Percentiles rank a stretch among this genome's conserved stretches.
These are phyloP conservation scores for Kwoniella shivajii DNA, from an alignment of 1,284 basidiomycete species.

Conservation along the genomic window DNA sequence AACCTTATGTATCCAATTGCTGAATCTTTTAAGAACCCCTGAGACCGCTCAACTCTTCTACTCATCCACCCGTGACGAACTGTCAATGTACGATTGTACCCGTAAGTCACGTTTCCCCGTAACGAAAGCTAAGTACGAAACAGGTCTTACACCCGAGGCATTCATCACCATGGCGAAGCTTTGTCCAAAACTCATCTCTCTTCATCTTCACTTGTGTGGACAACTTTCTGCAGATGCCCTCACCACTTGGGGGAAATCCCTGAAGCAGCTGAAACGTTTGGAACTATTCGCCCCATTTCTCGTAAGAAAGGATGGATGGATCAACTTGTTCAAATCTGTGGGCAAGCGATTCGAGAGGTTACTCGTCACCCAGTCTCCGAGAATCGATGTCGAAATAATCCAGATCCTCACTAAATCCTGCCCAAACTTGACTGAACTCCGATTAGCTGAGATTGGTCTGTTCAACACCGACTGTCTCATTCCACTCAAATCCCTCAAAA, in stretches of 20 bases:
- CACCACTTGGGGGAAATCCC: constrained; percentile 63
- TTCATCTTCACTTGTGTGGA: constrained; percentile 86
- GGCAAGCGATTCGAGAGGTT: constrained; percentile 68
- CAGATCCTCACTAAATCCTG: constrained; percentile 66
- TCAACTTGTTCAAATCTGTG: constrained; percentile 68
- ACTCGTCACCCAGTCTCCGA: constrained; percentile 80
- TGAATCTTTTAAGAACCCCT: constrained; percentile 59
- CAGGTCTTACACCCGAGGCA: constrained; percentile 70
- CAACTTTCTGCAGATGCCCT: constrained; percentile 74
- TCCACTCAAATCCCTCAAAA: constrained; percentile 56
- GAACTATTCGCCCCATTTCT: constrained; percentile 89
- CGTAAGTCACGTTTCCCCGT: constrained; percentile 59
- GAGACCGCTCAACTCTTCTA: constrained; percentile 85
- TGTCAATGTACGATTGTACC: constrained; percentile 88
- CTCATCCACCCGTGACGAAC: constrained; percentile 65
- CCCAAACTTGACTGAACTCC: constrained; percentile 66
- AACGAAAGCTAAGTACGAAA: background rate
- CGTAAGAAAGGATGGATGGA: constrained; percentile 75
- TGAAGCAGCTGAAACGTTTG: constrained; percentile 69
- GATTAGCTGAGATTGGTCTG: constrained; percentile 76
- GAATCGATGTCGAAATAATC: constrained; percentile 77
- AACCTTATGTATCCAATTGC: background rate
- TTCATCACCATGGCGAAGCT: constrained; percentile 70
- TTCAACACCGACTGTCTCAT: constrained; percentile 67
- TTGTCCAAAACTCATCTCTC: constrained; percentile 74